These are phyloP conservation scores for Russula virescens DNA, from an alignment of 768 basidiomycete species.

Conservation along the genomic window DNA sequence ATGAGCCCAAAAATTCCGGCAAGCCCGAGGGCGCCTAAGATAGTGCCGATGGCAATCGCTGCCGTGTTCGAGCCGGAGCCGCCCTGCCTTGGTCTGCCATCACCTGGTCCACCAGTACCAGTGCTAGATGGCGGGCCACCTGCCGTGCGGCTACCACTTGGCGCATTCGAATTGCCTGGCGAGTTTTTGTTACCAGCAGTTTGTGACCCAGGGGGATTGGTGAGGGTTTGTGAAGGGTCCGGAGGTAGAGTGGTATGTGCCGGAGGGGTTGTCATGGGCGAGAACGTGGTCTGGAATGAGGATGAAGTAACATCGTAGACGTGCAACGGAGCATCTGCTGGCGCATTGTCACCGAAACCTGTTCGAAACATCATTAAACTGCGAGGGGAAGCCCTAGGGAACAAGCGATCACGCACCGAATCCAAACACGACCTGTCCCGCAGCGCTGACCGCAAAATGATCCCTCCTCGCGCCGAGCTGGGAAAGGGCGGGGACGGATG, in stretches of 20 bases:
- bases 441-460: constrained; percentile 63
- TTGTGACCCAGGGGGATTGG: constrained; percentile 16
- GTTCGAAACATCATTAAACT: not conserved
- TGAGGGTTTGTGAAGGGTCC: constrained; percentile 23
- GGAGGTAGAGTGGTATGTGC: constrained; percentile 28
- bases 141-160: constrained; percentile 14
- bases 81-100: not conserved
- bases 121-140: constrained; percentile 9
- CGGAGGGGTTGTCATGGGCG: constrained; percentile 30
- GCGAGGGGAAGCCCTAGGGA: not conserved
- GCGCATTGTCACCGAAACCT: constrained; percentile 47
- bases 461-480: constrained; percentile 62
- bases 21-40: constrained; percentile 55
- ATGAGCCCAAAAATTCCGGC: constrained; percentile 38
- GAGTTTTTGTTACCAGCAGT: not conserved
- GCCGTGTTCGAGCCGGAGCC: constrained; percentile 26
- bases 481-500: constrained; percentile 41
- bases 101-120: constrained; percentile 22
- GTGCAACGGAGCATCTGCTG: constrained; percentile 49
- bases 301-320: constrained; percentile 44
- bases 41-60: constrained; percentile 56
- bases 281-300: constrained; percentile 36
- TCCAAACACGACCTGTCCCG: constrained; percentile 63
- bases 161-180: not conserved
- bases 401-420: constrained; percentile 51